Conservation (phyloP, 495 filamentous ascomycete species). For the Penicillium ochrochloron region DNA sequence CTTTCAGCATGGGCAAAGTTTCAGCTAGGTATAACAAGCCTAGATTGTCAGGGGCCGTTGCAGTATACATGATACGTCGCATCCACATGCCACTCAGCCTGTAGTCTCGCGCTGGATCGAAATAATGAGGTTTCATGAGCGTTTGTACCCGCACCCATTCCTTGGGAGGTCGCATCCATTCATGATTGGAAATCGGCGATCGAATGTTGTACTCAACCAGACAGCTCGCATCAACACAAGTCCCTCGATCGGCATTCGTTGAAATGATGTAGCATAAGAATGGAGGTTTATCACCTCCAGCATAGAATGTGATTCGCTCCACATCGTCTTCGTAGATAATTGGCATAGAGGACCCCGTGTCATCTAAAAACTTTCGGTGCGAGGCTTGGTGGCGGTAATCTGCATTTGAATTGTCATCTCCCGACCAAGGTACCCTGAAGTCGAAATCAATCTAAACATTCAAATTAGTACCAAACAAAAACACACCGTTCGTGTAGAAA, state of each 20-base stretch:
- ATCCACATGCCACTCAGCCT: constrained; percentile 14
- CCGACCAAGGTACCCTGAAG: background rate
- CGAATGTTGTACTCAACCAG: background rate
- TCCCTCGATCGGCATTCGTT: background rate
- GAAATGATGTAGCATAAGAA: background rate
- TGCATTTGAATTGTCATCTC: background rate
- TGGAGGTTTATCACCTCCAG: background rate
- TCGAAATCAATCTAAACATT: background rate
- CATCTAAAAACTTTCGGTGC: background rate
- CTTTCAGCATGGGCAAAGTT: background rate
- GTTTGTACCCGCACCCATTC: background rate
- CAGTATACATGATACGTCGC: constrained; percentile 15
- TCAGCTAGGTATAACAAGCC: background rate
- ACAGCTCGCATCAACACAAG: background rate
- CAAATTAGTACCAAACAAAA: background rate
- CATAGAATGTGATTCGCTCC: background rate
- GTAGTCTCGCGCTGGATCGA: background rate
- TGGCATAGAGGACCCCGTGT: constrained; percentile 4
- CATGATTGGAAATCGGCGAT: background rate
- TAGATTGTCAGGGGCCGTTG: constrained; percentile 15
- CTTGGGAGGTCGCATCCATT: background rate
- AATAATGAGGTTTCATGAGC: background rate
- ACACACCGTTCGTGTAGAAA: background rate
- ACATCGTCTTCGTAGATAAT: constrained; percentile 4
- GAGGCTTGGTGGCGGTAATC: background rate